Evolutionary conservation across 2,329 filamentous ascomycete species (phyloP), one percentile per base, ranked within the genome.

Genomic region (Penicillium polonicum): DNA sequence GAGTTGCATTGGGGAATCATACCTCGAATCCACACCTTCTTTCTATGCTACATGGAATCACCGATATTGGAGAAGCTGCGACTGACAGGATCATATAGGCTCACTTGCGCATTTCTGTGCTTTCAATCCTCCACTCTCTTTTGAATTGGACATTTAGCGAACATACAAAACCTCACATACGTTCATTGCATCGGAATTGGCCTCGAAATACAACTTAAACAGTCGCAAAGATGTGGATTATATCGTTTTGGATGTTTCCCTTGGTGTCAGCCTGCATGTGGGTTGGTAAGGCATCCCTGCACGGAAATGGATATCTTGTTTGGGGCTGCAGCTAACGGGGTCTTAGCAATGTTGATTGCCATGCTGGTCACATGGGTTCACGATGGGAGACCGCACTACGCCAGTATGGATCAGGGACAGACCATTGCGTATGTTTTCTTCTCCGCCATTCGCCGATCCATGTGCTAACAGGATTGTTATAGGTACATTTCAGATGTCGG

Each of bases 331-430:
- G 48, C 60, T 61, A 61, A 64, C 45, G 35, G 31, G 33, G 10
- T 31, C 2, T 54, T 55, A 82, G 82, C 80, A 51, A 87, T 85
- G 76, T 76, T 88, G 49, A 75, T 86, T 29, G 81, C 80, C 42
- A 84, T 88, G 83, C 68, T 88, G 52, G 78, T 79, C n/a, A 76
- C 71, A 57, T 88, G 85, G 85, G 72, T 78, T 29, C 70, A 73
- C 1, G 72, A 79, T 42, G 83, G 83, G 13, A 72, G 72, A n/a
- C 84, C 84, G 0, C 70, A 76, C 39, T 85, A 84, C 58, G 44
- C 72, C 0, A 80, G 79, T 23, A 85, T 85, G 82, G 74, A 77
- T 21, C 25, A 62, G 0, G 72, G 72, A 21, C 85, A 87, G 66
- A 74, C 63, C 2, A 83, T 87, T 25, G 82, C 85, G 69, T 85